Evolutionary conservation across 2,329 filamentous ascomycete genomes (phyloP).

Genomic region (Nannizziopsis barbatae): DNA sequence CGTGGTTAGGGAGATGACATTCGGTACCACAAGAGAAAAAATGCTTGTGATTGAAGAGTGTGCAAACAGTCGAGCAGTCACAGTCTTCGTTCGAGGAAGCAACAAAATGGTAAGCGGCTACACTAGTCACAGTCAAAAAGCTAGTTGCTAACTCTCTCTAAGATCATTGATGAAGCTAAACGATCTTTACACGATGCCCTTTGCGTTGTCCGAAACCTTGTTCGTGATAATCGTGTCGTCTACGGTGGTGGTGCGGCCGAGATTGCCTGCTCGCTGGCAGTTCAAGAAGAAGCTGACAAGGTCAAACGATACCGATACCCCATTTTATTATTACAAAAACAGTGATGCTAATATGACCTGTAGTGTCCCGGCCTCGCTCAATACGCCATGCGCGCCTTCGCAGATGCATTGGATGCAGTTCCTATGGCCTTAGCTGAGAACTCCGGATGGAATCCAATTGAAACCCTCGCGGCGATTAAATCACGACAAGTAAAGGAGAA

Average conservation of each 20-base stretch:
- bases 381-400: conserved; percentile 96
- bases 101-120: conserved; percentile 81
- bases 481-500: conserved; percentile 87
- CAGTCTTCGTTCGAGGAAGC: conserved; percentile 88
- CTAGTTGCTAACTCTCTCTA: too few species aligned
- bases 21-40: conserved; percentile 96
- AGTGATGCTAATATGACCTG: conserved; percentile 3
- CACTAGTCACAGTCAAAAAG: too few species aligned
- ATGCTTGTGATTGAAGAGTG: conserved; percentile 99
- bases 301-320: conserved; percentile 29
- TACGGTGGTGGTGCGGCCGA: conserved; percentile 95
- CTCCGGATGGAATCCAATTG: conserved; percentile 88
- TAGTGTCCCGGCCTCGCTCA: conserved; percentile 91
- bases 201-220: conserved; percentile 93
- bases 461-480: conserved; percentile 89
- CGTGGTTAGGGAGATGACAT: conserved; percentile 85
- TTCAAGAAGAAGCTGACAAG: conserved; percentile 87
- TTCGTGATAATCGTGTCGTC: conserved; percentile 90
- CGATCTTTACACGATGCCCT: conserved; percentile 93
- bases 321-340: not conserved
- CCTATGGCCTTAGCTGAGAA: conserved; percentile 97
- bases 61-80: conserved; percentile 92
- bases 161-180: conserved; percentile 99
- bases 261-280: conserved; percentile 90
- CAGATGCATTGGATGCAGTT: conserved; percentile 83